Evolutionary conservation across 1,139 yeast genomes (phyloP), one percentile per base, ranked within the genome.

Genomic region (Sugiyamaella castrensis): DNA sequence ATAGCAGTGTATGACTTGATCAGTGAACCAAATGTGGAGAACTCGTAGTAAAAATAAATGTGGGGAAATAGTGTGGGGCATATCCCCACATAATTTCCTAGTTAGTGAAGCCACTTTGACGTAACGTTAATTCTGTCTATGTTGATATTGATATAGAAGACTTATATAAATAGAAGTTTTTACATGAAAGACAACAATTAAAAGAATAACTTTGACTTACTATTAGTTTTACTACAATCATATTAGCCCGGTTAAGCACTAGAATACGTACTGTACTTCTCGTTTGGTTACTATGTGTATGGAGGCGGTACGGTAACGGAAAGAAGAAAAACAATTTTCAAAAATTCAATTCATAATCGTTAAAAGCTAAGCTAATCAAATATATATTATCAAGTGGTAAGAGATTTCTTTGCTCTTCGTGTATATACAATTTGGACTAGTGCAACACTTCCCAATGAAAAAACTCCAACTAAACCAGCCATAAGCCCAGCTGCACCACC

Each of bases 401-500:
- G 34, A 15, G 36, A 33, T 19, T 37, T 43, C 28, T 37, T 43
- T 11, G 31, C 16, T 37, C 36, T 36, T 13, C 34, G 27, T 10
- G 36, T 28, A 30, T 2, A 24, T 10, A 37, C 8, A 9, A 41
- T 1, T 12, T 47, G 50, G 8, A 47, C 4, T 10, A 24, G 15
- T 19, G 43, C 40, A 29, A 47, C 27, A 16, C 39, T 33, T 11
- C 35, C 43, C 28, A 47, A 11, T 9, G 50, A 33, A 13, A 33
- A 29, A 4, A 47, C 47, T 26, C 41, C 51, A 8, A 48, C 34
- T 10, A 48, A 19, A 16, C 48, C 51, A 10, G 48, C 45, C 51
- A 44, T 44, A 5, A 48, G 34, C 12, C 51, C 48, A 15, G 32
- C 47, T 15, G 51, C 51, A 5, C 51, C 51, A 9, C 42, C 45